Percentiles rank a stretch among this genome's conserved stretches.
Conservation (phyloP, 2,329 filamentous ascomycete species). For the Sclerotinia trifoliorum region DNA sequence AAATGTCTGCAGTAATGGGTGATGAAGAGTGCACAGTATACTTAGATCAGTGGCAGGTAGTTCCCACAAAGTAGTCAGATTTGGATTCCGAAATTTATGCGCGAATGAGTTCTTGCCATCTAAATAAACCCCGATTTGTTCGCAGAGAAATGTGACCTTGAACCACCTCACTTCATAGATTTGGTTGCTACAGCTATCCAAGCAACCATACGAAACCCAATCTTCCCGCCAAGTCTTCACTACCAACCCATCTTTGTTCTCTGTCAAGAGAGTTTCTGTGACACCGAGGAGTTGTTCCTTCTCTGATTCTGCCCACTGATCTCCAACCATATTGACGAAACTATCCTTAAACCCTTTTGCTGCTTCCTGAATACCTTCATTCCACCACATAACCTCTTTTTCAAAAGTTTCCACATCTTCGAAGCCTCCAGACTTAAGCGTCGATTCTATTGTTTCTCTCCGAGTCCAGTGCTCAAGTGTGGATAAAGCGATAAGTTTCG, state of each 20-base stretch:
- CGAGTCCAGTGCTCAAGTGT: background rate
- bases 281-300: background rate
- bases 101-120: background rate
- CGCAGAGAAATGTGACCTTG: background rate
- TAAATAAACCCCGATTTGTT: background rate
- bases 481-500: background rate
- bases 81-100: too few species aligned
- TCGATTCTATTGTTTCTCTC: background rate
- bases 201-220: background rate
- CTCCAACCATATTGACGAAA: slow-evolving; percentile 7
- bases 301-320: slow-evolving; percentile 3
- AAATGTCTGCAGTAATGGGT: too few species aligned
- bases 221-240: background rate
- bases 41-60: too few species aligned
- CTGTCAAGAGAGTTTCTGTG: background rate
- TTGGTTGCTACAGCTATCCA: slow-evolving; percentile 2
- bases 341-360: slow-evolving; percentile 8
- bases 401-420: background rate
- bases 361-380: slow-evolving; percentile 4
- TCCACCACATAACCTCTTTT: slow-evolving; percentile 6
- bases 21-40: too few species aligned
- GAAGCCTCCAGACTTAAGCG: background rate
- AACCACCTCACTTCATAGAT: background rate
- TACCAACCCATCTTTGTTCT: background rate
- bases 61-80: too few species aligned